Percentiles rank a stretch among this genome's conserved stretches.
phyloP scores from a whole-genome alignment of 2,329 filamentous ascomycete species.

The Zopfia rhizophila region DNA sequence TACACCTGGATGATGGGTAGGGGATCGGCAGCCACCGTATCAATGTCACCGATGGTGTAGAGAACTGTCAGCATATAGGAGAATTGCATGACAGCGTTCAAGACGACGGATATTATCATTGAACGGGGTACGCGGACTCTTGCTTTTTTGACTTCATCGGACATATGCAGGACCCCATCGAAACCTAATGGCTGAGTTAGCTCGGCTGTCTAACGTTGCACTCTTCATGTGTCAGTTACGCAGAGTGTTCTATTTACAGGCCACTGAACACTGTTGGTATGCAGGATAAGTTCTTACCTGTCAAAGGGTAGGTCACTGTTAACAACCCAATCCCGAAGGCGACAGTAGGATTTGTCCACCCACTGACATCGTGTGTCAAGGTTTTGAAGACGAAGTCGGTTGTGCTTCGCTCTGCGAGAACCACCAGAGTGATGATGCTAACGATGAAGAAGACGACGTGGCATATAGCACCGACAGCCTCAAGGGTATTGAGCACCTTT shows the following conservation, averaged over 20 bases:
- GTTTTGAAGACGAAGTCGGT: conserved; percentile 56
- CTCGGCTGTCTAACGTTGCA: neutral
- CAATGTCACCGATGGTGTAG: conserved; percentile 56
- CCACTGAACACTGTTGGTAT: neutral
- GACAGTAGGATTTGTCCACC: conserved; percentile 56
- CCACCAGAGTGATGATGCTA: conserved; percentile 57
- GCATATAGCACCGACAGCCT: conserved; percentile 57
- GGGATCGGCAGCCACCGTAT: conserved; percentile 43
- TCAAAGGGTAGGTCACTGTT: conserved; percentile 38
- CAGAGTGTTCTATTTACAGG: neutral
- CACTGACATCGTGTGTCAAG: conserved; percentile 55
- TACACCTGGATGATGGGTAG: conserved; percentile 62
- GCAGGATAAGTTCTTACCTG: conserved; percentile 17
- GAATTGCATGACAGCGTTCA: conserved; percentile 55
- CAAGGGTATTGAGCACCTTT: conserved; percentile 55
- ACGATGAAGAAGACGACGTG: conserved; percentile 62
- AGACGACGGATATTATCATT: conserved; percentile 57
- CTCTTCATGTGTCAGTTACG: neutral
- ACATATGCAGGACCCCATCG: conserved; percentile 58
- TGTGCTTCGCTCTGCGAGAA: conserved; percentile 52
- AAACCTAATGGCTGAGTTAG: conserved; percentile 48
- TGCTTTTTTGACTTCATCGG: conserved; percentile 37
- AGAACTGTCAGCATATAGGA: conserved; percentile 56
- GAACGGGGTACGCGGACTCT: conserved; percentile 38
- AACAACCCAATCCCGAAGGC: conserved; percentile 53